Evolutionary conservation across 352 stramenopile species (phyloP), one percentile per base, ranked within the genome.

Genomic region (Pythium oligandrum): DNA sequence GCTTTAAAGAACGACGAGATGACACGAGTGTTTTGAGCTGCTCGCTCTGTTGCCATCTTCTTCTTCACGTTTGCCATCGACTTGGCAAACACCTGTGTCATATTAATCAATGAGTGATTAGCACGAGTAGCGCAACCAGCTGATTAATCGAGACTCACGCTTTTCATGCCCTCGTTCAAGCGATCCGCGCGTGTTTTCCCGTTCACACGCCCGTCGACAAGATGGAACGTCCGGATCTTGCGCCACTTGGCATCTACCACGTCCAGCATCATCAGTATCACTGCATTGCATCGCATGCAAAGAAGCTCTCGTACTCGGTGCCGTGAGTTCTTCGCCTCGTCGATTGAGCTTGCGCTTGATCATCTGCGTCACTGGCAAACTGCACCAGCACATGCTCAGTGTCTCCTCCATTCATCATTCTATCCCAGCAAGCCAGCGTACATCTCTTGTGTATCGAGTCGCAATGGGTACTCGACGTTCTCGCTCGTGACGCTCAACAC

Each of bases 391-490:
- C 32, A 39, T 51, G 52, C 44, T 62, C 46, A 66, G 11, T 36
- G 43, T 30, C 9, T 48, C 43, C 9, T 11, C 43, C 43, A 48
- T 48, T 30, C 17, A 48, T 48, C 43, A 31, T 11, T 30, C 9
- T 48, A 48, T 48, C 9, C 43, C 39, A 40, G 17, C 26, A 4
- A n/a, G n/a, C 8, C 7, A 39, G 44, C 69, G n/a, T 67, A 90
- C 80, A 88, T 68, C 46, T 90, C 80, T 54, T 88, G 70, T 9
- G 61, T 88, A 45, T 90, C 80, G 37, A 90, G 57, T 11, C 75
- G 63, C 31, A 90, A 60, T 1, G 80, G 80, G 44, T 82, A 88
- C 44, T 86, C 64, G 26, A 59, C 49, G 40, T 90, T 66, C 30
- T 59, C 50, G 30, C 62, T 67, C 47, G 69, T 45, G 3, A 90